Percentiles rank a stretch among this genome's conserved stretches.
phyloP scores from a whole-genome alignment of 2,329 filamentous ascomycete genomes.

The Sporothrix humicola region DNA sequence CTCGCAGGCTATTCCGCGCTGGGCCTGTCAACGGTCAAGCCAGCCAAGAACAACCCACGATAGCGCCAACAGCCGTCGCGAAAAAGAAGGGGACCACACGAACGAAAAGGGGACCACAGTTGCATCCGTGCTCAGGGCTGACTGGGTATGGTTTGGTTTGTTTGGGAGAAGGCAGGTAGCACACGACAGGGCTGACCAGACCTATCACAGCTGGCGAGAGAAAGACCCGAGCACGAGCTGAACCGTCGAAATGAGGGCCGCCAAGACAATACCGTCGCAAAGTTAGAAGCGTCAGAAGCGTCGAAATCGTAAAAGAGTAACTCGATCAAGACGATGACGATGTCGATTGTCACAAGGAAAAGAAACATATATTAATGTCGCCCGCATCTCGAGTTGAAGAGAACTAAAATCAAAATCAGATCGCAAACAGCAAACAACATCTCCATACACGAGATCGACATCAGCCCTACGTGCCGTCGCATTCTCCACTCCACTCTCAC shows the following conservation, averaged over 20 bases:
- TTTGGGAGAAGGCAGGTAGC: no score
- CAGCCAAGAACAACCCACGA: no score
- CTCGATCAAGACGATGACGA: background rate
- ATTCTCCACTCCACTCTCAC: background rate
- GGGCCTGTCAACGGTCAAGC: background rate
- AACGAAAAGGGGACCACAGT: background rate
- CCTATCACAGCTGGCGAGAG: background rate
- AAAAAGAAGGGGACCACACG: background rate
- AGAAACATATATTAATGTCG: background rate
- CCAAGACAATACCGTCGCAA: background rate
- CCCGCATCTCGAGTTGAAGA: background rate
- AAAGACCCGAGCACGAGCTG: no score
- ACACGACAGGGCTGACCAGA: no score
- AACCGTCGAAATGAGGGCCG: background rate
- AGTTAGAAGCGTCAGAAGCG: no score
- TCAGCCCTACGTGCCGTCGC: background rate
- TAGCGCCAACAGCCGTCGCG: no score
- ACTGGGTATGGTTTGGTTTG: background rate
- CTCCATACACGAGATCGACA: background rate
- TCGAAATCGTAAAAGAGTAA: background rate
- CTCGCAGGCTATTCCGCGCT: background rate
- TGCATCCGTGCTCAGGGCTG: slow-evolving; percentile 13
- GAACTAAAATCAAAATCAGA: background rate
- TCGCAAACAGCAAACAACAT: background rate
- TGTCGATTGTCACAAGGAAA: no score